Evolutionary conservation across 2,329 filamentous ascomycete species (phyloP), one percentile per base, ranked within the genome.

Genomic region (Talaromyces funiculosus): DNA sequence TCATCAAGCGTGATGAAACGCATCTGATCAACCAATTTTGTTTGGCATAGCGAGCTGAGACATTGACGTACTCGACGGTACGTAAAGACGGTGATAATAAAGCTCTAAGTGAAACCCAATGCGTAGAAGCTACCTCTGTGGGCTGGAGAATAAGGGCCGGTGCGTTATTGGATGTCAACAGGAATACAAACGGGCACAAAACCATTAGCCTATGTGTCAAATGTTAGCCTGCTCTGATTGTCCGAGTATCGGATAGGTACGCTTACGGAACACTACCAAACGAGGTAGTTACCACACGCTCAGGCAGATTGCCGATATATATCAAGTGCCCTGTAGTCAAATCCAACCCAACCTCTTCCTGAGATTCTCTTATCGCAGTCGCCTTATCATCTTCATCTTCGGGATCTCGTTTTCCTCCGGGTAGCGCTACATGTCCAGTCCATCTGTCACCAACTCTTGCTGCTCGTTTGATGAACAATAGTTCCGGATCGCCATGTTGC

Each of bases 401-500:
- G 0, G 84, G 82, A 64, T 90, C 87, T 64, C 85, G 76, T 67
- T 86, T 86, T 1, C 87, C 87, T 22, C 87, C 87, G 0, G 87
- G 87, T 3, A 89, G 73, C 0, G 87, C 87, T 60, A 89, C 82
- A 75, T 90, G 87, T 3, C 83, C 82, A 1, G 85, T 88, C 87
- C 87, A 90, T 61, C 86, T 78, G 70, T 90, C 87, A 7, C 86
- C 86, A 59, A 81, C 78, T 38, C 87, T 78, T 3, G 85, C 81
- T 2, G 87, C 84, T 49, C 87, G 78, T 69, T 89, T 90, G 71
- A 90, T 90, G 71, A 89, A 89, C 3, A 89, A 77, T n/a, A 86
- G 77, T 70, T 90, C 87, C 0, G 86, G 83, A 63, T 86, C 83
- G 24, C 86, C 86, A 69, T 86, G 74, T 64, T 82, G 80, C 6